Base-by-base conservation (phyloP, 352 stramenopile genomes). In the Aphanomyces stellatus region DNA sequence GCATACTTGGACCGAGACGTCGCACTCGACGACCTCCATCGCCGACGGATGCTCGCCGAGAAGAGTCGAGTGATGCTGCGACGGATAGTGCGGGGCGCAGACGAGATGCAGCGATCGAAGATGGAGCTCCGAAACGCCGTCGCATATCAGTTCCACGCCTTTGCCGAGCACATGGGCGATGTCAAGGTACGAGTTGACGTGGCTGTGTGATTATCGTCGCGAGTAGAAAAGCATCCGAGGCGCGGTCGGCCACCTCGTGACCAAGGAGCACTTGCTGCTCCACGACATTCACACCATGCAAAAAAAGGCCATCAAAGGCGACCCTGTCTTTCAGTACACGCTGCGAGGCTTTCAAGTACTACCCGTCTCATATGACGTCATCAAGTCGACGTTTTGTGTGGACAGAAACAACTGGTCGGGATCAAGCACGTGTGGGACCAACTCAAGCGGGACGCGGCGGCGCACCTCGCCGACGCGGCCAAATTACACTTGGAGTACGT, bases 281-380 rank as follows among this genome's bases (percentile, higher is more conserved):
- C 7, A 49, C 4, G 25, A 46, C 6, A 67, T 67, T 35, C n/a
- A 22, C 31, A 24, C 24, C 3, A 42, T 67, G 33, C 40, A 59
- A 35, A 11, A 22, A 15, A 11, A 8, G 7, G 42, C 60, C 4
- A 22, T 67, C 28, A 27, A 33, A 10, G 27, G 49, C 2, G 42
- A 67, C 35, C 60, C 60, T 28, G 46, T 51, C 13, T 25, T 67
- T 4, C n/a, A 25, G 10, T 67, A 43, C 22, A 57, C 28, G 15
- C 41, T 67, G 7, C 60, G 33, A 28, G 8, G 41, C 10, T 57
- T 67, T 49, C 60, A 67, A 3, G 60, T 67, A 30, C 40, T 13
- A 3, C 30, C 27, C 15, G 22, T 8, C 22, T 35, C 37, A 43
- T 17, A 43, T 43, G 37, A 28, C 10, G 24, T 22, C 46, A 53